phyloP scores from a whole-genome alignment of 1,139 yeast species.

The Candida tropicalis region DNA sequence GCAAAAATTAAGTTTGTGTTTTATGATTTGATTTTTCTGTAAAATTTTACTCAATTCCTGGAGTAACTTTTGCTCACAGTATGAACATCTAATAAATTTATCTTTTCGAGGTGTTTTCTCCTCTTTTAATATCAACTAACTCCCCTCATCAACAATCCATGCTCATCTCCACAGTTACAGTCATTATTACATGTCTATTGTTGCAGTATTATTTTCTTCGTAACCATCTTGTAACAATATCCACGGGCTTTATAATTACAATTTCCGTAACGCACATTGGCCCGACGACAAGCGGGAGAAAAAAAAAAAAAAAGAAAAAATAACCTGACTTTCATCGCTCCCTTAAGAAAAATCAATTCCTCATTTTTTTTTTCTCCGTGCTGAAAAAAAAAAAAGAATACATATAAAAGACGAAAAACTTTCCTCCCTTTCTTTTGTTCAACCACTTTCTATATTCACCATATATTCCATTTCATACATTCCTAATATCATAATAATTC shows the following conservation, averaged over 20 bases:
- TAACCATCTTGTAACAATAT: no score
- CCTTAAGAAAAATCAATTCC: background rate
- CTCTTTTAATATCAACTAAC: background rate
- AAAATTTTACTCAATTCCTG: background rate
- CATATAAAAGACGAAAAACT: no score
- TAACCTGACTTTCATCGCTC: slow-evolving; percentile 2
- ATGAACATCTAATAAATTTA: no score
- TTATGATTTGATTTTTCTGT: no score
- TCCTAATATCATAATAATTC: no score
- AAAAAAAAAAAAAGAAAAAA: slow-evolving; percentile 3
- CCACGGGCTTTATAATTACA: background rate
- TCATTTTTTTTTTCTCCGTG: background rate
- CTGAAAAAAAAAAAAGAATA: background rate
- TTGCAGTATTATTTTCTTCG: no score
- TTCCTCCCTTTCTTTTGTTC: background rate
- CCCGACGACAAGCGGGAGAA: no score
- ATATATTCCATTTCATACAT: no score
- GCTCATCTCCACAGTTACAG: background rate
- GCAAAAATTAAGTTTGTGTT: background rate
- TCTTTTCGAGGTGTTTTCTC: no score
- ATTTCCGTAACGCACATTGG: slow-evolving; percentile 4
- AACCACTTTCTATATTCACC: background rate
- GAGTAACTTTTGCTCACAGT: background rate
- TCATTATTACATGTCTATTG: no score
- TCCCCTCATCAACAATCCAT: background rate